Percentiles rank a stretch among this genome's conserved stretches.
Evolutionary conservation across 2,329 filamentous ascomycete genomes (phyloP).

Genomic region (Colletotrichum tamarilloi): DNA sequence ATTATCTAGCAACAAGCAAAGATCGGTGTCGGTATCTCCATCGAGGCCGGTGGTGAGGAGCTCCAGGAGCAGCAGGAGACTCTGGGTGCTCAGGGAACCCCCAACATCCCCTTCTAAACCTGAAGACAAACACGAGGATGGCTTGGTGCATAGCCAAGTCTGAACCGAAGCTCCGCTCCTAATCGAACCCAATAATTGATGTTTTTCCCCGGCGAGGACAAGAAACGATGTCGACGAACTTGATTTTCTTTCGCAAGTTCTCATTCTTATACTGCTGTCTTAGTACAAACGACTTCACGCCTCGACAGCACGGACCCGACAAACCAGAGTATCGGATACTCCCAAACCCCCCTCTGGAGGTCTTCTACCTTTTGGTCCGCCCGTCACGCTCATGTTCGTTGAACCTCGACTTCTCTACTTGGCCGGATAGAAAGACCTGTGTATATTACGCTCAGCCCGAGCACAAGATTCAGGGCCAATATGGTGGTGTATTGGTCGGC

Average conservation of each 20-base stretch:
- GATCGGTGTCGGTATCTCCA: constrained; percentile 92
- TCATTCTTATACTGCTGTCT: constrained; percentile 35
- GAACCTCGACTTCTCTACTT: constrained; percentile 27
- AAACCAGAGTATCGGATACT: constrained; percentile 1
- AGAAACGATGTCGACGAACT: constrained; percentile 30
- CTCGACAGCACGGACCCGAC: constrained; percentile 26
- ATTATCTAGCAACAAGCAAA: constrained; percentile 85
- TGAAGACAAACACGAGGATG: not conserved
- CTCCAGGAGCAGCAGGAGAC: constrained; percentile 85
- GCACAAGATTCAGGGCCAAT: constrained; percentile 21
- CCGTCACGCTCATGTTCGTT: constrained; percentile 28
- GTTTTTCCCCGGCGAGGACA: constrained; percentile 27
- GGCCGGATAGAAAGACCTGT: constrained; percentile 20
- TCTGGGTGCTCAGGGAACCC: constrained; percentile 61
- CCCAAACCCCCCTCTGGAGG: not conserved
- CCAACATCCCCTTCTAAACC: constrained; percentile 74
- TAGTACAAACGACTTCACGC: constrained; percentile 35
- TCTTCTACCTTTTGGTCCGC: constrained; percentile 3
- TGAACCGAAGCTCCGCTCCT: constrained; percentile 39
- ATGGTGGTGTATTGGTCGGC: constrained; percentile 29
- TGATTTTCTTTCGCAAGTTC: constrained; percentile 27
- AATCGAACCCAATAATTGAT: constrained; percentile 36
- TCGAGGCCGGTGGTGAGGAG: constrained; percentile 87
- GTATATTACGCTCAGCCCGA: constrained; percentile 37
- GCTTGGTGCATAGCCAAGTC: constrained; percentile 21